Evolutionary conservation across 495 filamentous ascomycete species (phyloP).

Genomic region (Pseudoneurospora amorphoporcata): DNA sequence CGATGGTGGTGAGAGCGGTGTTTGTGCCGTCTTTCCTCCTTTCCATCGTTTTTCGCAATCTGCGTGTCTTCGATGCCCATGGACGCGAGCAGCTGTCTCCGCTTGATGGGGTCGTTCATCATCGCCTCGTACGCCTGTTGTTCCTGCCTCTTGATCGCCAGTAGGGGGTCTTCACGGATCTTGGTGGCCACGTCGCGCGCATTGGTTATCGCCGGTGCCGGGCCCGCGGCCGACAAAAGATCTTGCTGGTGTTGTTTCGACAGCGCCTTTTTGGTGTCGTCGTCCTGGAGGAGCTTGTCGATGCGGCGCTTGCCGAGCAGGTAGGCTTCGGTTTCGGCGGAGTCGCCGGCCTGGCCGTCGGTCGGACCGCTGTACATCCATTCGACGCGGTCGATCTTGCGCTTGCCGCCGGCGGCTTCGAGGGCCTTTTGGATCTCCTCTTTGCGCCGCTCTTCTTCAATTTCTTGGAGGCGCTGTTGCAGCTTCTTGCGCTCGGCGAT

Average conservation of each 20-base stretch:
- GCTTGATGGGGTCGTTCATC: constrained; percentile 73
- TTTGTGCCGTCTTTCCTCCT: constrained; percentile 40
- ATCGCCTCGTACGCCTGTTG: constrained; percentile 81
- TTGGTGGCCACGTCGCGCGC: constrained; percentile 71
- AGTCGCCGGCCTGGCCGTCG: constrained; percentile 65
- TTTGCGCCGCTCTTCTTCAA: constrained; percentile 85
- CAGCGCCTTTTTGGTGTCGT: constrained; percentile 60
- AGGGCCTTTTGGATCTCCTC: constrained; percentile 86
- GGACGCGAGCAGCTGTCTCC: constrained; percentile 55
- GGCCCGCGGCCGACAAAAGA: constrained; percentile 36
- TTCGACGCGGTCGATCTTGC: constrained; percentile 69
- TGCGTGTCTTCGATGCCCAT: constrained; percentile 43
- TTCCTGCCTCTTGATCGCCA: constrained; percentile 87
- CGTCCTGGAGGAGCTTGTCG: constrained; percentile 78
- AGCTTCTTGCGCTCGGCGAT: constrained; percentile 89
- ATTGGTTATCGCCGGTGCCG: constrained; percentile 48
- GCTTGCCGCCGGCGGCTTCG: constrained; percentile 75
- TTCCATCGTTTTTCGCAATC: constrained; percentile 22
- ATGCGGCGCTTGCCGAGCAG: constrained; percentile 85
- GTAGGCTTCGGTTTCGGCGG: constrained; percentile 91
- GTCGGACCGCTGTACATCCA: constrained; percentile 96
- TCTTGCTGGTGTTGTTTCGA: constrained; percentile 67
- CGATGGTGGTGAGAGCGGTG: constrained; percentile 40
- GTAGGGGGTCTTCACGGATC: constrained; percentile 76
- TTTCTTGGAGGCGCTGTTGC: constrained; percentile 75